phyloP scores from a whole-genome alignment of 1,139 yeast genomes.

The Arxiozyma bovina region DNA sequence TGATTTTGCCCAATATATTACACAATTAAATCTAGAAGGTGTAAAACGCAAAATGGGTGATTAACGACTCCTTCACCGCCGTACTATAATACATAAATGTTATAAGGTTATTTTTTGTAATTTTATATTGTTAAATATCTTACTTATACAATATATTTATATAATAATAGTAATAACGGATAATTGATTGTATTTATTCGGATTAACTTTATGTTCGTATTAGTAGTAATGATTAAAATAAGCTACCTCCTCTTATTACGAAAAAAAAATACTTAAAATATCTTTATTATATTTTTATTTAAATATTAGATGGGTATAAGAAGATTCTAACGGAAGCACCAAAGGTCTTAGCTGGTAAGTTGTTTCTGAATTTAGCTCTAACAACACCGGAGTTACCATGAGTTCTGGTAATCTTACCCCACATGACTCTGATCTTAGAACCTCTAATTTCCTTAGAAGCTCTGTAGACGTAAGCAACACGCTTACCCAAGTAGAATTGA shows the following conservation, averaged over 20 bases:
- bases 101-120: too few species aligned
- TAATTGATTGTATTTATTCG: background rate
- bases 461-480: constrained; percentile 98
- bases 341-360: constrained; percentile 98
- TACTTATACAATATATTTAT: background rate
- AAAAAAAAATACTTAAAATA: constrained; percentile 2
- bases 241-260: constrained; percentile 1
- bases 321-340: constrained; percentile 99
- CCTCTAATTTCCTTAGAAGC: constrained; percentile 97
- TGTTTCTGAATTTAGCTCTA: constrained; percentile 97
- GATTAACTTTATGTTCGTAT: background rate
- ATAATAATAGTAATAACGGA: background rate
- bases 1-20: background rate
- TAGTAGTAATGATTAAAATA: background rate
- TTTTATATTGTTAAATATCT: background rate
- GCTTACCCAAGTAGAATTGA: constrained; percentile 98
- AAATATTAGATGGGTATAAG: constrained; percentile 99
- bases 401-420: constrained; percentile 98
- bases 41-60: background rate
- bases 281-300: constrained; percentile 32
- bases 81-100: too few species aligned
- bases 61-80: background rate
- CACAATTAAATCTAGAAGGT: too few species aligned
- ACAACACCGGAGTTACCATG: constrained; percentile 99
- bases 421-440: constrained; percentile 97